Conservation (phyloP, 164 flowering plant species). For the Macadamia integrifolia region DNA sequence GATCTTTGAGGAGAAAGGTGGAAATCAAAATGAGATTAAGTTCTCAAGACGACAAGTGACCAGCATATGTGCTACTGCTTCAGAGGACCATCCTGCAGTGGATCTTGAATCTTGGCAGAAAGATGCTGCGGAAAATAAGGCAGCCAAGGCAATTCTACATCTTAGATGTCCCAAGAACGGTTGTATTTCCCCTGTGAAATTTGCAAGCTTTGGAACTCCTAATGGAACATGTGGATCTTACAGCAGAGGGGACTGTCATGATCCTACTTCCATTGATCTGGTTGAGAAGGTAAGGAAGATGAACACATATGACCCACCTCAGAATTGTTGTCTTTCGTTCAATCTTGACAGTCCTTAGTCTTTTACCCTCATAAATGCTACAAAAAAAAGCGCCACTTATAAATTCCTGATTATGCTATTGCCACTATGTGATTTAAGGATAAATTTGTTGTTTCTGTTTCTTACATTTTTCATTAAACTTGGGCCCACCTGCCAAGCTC, state of each 20-base stretch:
- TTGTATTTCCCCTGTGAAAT: slow-evolving; percentile 51
- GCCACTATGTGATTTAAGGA: no score
- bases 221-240: slow-evolving; percentile 71
- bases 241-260: slow-evolving; percentile 58
- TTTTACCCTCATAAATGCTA: not conserved
- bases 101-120: slow-evolving; percentile 25
- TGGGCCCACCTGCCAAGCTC: not conserved
- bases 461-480: not conserved
- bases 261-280: slow-evolving; percentile 46
- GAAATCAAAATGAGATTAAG: slow-evolving; percentile 67
- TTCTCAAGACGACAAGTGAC: slow-evolving; percentile 63
- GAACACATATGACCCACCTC: not conserved
- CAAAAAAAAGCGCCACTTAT: no score
- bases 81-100: slow-evolving; percentile 58
- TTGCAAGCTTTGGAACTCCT: slow-evolving; percentile 90
- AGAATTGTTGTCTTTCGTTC: not conserved
- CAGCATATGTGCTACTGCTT: slow-evolving; percentile 40
- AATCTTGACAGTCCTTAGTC: not conserved
- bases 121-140: slow-evolving; percentile 9
- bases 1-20: slow-evolving; percentile 93
- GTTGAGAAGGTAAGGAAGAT: slow-evolving; percentile 51
- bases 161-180: slow-evolving; percentile 54
- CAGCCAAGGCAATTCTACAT: slow-evolving; percentile 28
- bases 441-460: not conserved
- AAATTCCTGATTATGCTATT: no score